Conservation (phyloP, 208 protist species). For the Porcisia deanei region DNA sequence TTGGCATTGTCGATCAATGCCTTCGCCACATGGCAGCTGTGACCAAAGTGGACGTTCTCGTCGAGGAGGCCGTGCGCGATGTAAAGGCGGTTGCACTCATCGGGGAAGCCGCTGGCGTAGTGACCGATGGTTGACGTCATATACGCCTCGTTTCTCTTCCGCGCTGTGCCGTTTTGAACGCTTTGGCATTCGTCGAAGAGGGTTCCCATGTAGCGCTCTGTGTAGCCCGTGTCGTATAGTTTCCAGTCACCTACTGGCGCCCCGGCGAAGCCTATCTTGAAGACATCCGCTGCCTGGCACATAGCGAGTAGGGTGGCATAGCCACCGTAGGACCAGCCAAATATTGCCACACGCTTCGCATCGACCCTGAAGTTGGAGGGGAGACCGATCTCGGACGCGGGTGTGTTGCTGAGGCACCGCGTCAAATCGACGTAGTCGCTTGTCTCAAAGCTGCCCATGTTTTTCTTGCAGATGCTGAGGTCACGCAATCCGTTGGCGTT, state of each 20-base stretch:
- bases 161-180: neutral
- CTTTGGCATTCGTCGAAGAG: constrained; percentile 37
- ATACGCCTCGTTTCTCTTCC: constrained; percentile 53
- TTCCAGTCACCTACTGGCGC: constrained; percentile 87
- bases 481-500: constrained; percentile 79
- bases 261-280: constrained; percentile 81
- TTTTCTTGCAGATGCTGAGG: constrained; percentile 81
- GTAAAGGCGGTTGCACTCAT: constrained; percentile 87
- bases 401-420: constrained; percentile 37
- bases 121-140: constrained; percentile 51
- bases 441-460: constrained; percentile 86
- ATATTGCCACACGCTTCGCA: constrained; percentile 72
- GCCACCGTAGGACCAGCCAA: constrained; percentile 91
- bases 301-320: constrained; percentile 89
- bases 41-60: constrained; percentile 94
- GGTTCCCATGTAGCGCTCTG: constrained; percentile 89
- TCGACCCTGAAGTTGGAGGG: constrained; percentile 58
- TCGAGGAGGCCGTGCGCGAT: constrained; percentile 93
- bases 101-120: constrained; percentile 76
- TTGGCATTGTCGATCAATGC: constrained; percentile 80
- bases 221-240: constrained; percentile 92
- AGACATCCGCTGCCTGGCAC: constrained; percentile 76
- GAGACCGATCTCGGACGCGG: constrained; percentile 19
- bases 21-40: constrained; percentile 78
- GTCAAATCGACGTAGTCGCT: constrained; percentile 80